phyloP scores from a whole-genome alignment of 2,329 filamentous ascomycete genomes.

The Aspergillus brunneoviolaceus region DNA sequence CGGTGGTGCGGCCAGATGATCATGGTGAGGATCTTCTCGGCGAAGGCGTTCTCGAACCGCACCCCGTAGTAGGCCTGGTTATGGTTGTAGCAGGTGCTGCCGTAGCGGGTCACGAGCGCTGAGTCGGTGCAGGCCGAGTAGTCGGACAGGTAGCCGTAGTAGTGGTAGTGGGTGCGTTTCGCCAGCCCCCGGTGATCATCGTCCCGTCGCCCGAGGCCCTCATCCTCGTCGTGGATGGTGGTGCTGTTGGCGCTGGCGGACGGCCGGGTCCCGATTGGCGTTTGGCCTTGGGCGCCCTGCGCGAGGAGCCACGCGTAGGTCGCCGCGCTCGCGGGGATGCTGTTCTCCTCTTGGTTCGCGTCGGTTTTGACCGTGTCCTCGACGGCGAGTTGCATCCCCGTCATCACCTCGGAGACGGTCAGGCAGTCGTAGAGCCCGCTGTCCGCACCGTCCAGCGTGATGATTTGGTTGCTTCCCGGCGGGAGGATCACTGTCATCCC shows the following conservation, averaged over 20 bases:
- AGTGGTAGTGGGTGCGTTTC: not conserved
- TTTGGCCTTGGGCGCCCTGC: not conserved
- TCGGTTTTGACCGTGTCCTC: not conserved
- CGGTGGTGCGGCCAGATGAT: not conserved
- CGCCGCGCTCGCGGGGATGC: not conserved
- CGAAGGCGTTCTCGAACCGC: not conserved
- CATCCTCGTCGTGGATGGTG: not conserved
- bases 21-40: not conserved
- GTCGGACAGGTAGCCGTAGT: not conserved
- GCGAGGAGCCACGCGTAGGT: not conserved
- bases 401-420: not conserved
- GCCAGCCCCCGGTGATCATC: not conserved
- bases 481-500: not conserved
- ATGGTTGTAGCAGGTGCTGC: not conserved
- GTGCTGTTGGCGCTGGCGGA: not conserved
- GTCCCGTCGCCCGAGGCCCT: not conserved
- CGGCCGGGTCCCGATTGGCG: not conserved
- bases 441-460: not conserved
- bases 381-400: not conserved
- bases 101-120: not conserved
- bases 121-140: not conserved
- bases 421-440: not conserved
- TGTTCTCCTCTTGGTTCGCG: not conserved
- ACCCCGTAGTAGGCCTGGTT: not conserved
- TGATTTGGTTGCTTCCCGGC: not conserved